Conservation (phyloP, 345 rosid species). For the Brassica juncea region DNA sequence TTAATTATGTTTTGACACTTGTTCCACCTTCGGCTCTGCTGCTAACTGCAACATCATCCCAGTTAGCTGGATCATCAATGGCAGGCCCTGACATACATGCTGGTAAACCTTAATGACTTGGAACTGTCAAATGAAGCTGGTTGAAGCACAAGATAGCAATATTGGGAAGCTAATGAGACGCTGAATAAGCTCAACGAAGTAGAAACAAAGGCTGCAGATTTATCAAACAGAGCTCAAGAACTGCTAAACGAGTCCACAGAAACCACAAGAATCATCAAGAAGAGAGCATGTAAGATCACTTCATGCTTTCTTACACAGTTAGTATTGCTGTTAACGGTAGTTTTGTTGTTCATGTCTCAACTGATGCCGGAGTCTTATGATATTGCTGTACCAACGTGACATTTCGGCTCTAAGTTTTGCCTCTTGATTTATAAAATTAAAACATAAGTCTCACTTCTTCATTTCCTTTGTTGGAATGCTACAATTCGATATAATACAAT, state of each 20-base stretch:
- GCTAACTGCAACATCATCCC: no score
- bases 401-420: no score
- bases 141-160: slow-evolving; percentile 49
- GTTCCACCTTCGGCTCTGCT: no score
- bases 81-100: no score
- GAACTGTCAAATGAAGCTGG: slow-evolving; percentile 37
- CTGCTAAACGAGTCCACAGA: slow-evolving; percentile 47
- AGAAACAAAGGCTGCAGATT: slow-evolving; percentile 48
- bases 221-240: slow-evolving; percentile 53
- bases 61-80: no score
- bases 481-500: no score
- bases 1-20: no score
- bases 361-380: slow-evolving; percentile 40
- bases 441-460: no score
- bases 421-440: no score
- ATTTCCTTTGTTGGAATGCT: no score
- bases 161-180: slow-evolving; percentile 42
- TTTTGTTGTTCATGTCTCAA: slow-evolving; percentile 46
- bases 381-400: slow-evolving; percentile 65
- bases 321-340: slow-evolving; percentile 50
- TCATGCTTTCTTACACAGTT: slow-evolving; percentile 55
- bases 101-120: no score
- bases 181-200: slow-evolving; percentile 45
- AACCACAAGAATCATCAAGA: slow-evolving; percentile 47
- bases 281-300: slow-evolving; percentile 48